Evolutionary conservation across 768 basidiomycete species (phyloP).

Genomic region (Leccinum pellstonianum): DNA sequence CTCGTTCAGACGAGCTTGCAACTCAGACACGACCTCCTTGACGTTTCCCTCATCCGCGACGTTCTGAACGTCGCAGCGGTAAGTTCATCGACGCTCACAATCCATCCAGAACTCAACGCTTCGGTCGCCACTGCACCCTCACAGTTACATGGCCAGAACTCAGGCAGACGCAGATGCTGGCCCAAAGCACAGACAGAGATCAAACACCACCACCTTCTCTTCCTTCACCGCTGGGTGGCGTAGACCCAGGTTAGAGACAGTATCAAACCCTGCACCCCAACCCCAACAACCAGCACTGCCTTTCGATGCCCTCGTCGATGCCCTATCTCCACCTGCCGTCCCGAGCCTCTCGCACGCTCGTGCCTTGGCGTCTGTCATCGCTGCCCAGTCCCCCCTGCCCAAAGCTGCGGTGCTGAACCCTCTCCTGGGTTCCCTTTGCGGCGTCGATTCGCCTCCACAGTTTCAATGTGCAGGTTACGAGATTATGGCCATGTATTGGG

Average conservation of each 20-base stretch:
- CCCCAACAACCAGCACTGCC: slow-evolving; percentile 28
- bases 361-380: slow-evolving; percentile 50
- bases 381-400: slow-evolving; percentile 55
- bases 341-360: slow-evolving; percentile 68
- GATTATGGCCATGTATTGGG: slow-evolving; percentile 67
- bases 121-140: slow-evolving; percentile 10
- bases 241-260: slow-evolving; percentile 32
- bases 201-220: slow-evolving; percentile 44
- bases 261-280: slow-evolving; percentile 21
- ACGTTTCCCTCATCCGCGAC: slow-evolving; percentile 12
- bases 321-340: slow-evolving; percentile 51
- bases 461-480: slow-evolving; percentile 72
- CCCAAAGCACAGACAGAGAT: slow-evolving; percentile 37
- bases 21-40: slow-evolving; percentile 16
- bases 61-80: slow-evolving; percentile 7
- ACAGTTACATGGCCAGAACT: slow-evolving; percentile 30
- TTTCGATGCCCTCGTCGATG: slow-evolving; percentile 48
- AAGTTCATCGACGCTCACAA: slow-evolving; percentile 8
- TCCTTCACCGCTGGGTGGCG: slow-evolving; percentile 40
- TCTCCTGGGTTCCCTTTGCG: slow-evolving; percentile 60
- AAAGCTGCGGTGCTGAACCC: slow-evolving; percentile 52
- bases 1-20: slow-evolving; percentile 2
- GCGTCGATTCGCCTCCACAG: slow-evolving; percentile 47
- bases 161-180: slow-evolving; percentile 33
- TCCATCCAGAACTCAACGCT: slow-evolving; percentile 3